A percentile compares a stretch with the other conserved stretches of the same genome.
Conservation (phyloP, 495 filamentous ascomycete species). For the Halenospora varia region DNA sequence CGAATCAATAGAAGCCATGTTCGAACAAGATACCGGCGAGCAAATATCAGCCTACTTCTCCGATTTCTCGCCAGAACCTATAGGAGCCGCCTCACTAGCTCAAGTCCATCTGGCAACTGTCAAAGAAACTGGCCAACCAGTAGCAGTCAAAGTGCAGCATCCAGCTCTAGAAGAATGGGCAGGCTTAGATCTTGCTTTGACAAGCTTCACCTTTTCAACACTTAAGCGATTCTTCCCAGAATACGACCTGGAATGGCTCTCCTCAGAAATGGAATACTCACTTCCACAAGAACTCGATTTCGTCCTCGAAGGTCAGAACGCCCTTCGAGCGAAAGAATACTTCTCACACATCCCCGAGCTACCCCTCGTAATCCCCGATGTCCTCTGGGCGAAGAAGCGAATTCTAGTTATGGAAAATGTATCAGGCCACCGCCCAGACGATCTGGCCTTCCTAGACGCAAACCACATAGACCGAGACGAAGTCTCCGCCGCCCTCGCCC, state of each 20-base stretch:
- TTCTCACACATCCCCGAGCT: constrained; percentile 64
- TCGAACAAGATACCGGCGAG: constrained; percentile 74
- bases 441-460: constrained; percentile 78
- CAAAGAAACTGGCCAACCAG: constrained; percentile 77
- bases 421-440: constrained; percentile 81
- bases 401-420: constrained; percentile 97
- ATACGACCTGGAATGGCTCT: constrained; percentile 95
- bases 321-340: constrained; percentile 70
- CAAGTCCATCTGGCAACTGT: constrained; percentile 92
- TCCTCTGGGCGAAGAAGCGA: constrained; percentile 83
- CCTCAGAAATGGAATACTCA: constrained; percentile 86
- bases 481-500: constrained; percentile 85
- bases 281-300: constrained; percentile 93
- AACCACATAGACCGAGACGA: constrained; percentile 92
- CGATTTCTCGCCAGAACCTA: constrained; percentile 72
- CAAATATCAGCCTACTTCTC: constrained; percentile 79
- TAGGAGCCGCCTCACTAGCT: constrained; percentile 90
- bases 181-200: constrained; percentile 81
- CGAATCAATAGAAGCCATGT: constrained; percentile 84
- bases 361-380: constrained; percentile 84
- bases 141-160: constrained; percentile 98
- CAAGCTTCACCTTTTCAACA: constrained; percentile 81
- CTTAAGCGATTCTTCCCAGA: constrained; percentile 93
- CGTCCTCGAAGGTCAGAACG: constrained; percentile 78
- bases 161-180: constrained; percentile 89